Evolutionary conservation across 306 rosid species (phyloP).

Genomic region (Lablab purpureus): DNA sequence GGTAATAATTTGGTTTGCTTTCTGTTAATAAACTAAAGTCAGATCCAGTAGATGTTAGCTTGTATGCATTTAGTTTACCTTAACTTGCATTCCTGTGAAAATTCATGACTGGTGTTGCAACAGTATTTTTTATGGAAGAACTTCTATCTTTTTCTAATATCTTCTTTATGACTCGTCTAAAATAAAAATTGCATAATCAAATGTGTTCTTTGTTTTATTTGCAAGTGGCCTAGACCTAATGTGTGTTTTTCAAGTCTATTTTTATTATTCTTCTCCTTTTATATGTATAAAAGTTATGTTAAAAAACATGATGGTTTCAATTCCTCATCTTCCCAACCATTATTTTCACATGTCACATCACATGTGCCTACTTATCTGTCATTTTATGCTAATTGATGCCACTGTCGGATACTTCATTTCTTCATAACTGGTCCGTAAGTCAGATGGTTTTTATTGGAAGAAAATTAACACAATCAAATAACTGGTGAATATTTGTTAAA

Average conservation of each 20-base stretch:
- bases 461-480: neutral
- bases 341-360: neutral
- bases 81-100: constrained; percentile 18
- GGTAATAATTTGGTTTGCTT: constrained; percentile 61
- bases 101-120: neutral
- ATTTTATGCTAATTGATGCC: constrained; percentile 30
- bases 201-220: neutral
- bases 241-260: neutral
- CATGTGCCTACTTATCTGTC: constrained; percentile 4
- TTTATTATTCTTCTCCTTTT: neutral
- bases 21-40: neutral
- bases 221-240: neutral
- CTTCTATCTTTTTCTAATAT: neutral
- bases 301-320: constrained; percentile 33
- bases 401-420: neutral
- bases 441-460: neutral
- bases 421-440: constrained; percentile 6
- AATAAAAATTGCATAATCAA: constrained; percentile 24
- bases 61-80: constrained; percentile 11
- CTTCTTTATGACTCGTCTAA: constrained; percentile 1
- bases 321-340: constrained; percentile 15
- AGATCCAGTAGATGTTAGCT: constrained; percentile 16
- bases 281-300: neutral
- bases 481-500: neutral
- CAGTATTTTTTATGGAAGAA: neutral